Evolutionary conservation across 2,329 filamentous ascomycete genomes (phyloP), one percentile per base, ranked within the genome.

Genomic region (Claviceps quebecensis): DNA sequence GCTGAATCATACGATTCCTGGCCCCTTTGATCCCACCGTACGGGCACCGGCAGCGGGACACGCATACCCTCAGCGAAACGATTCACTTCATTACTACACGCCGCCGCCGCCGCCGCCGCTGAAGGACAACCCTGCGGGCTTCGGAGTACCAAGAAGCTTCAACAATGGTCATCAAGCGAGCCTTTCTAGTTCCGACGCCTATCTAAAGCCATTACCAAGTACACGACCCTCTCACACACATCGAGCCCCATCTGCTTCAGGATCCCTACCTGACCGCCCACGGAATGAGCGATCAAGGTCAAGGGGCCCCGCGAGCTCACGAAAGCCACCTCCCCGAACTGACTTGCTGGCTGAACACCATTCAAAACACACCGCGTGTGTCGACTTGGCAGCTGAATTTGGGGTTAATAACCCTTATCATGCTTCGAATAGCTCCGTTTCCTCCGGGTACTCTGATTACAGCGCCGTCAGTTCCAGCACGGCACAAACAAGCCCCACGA

Each of bases 1-100:
- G 49, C 78, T 86, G 73, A 77, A 86, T 57, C 75, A 70, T 8
- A 83, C 86, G 59, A 73, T 78, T 1, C 79, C 83, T 1, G 83
- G 81, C 0, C 83, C 83, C 0, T 86, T 87, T 58, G 78, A 81
- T 56, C 63, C 73, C 36, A 66, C 61, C 55, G 66, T 67, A 56
- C 68, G 65, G 40, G 60, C 64, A 34, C 61, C 66, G 3, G 52
- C 56, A 26, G 58, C 57, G n/a, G 59, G 61, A 14, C 69, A 69
- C 43, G 60, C 64, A 1, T 67, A 68, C 36, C 59, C 65, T 4
- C 58, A 59, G 3, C 59, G 59, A n/a, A 63, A 59, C 45, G 57
- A 62, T 8, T 67, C 65, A 4, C 50, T 57, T 14, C 56, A 61
- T 7, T 60, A 49, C 3, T 55, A 53, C 50, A 55, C 51, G 14